phyloP scores from a whole-genome alignment of 2,329 filamentous ascomycete species.

The Dendrostoma leiphaemia region DNA sequence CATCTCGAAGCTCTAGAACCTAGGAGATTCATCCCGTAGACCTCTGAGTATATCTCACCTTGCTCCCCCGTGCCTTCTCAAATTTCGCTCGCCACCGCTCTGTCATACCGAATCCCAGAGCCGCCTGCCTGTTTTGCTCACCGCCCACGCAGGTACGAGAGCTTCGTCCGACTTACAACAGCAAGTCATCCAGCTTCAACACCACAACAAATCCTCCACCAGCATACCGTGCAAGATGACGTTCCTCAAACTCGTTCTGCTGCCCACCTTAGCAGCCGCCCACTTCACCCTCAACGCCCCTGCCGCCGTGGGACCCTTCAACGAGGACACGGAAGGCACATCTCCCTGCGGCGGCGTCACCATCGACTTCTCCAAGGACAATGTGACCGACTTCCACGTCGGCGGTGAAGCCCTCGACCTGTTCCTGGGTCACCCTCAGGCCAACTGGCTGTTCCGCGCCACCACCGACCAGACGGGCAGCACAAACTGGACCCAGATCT shows the following conservation, averaged over 20 bases:
- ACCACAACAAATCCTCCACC: neutral
- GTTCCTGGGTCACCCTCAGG: constrained; percentile 48
- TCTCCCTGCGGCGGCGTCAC: constrained; percentile 56
- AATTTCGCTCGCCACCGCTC: too few relatives aligned
- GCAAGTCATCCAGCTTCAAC: neutral
- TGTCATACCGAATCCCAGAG: too few relatives aligned
- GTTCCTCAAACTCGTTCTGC: constrained; percentile 36
- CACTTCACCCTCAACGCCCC: constrained; percentile 55
- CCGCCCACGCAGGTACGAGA: too few relatives aligned
- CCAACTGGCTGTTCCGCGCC: constrained; percentile 57
- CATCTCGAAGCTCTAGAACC: constrained; percentile 3
- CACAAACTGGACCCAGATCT: constrained; percentile 54
- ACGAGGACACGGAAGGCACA: constrained; percentile 43
- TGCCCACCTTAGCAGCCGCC: constrained; percentile 41
- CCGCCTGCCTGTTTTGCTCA: too few relatives aligned
- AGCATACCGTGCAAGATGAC: constrained; percentile 33
- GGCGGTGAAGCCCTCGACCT: constrained; percentile 52
- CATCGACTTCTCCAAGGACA: constrained; percentile 38
- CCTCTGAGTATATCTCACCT: neutral
- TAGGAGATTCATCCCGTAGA: too few relatives aligned
- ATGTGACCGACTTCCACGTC: constrained; percentile 52
- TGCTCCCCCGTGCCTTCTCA: neutral
- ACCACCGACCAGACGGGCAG: constrained; percentile 47
- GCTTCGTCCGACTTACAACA: too few relatives aligned
- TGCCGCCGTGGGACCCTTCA: constrained; percentile 43